phyloP scores from a whole-genome alignment of 305 asterid species.

The Salvia sclarea region DNA sequence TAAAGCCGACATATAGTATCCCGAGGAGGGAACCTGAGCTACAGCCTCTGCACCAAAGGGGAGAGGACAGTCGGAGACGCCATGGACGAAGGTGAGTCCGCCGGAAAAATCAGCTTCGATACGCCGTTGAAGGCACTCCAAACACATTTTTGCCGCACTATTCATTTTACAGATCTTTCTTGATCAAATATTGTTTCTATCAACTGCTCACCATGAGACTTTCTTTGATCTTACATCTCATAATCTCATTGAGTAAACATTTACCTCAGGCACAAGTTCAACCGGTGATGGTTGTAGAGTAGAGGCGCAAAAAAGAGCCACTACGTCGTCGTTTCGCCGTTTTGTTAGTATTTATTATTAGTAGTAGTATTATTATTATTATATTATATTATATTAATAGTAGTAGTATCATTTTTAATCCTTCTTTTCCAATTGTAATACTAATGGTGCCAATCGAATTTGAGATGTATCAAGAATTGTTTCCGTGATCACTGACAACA shows the following conservation, averaged over 20 bases:
- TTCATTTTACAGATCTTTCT: slow-evolving; percentile 28
- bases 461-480: too few relatives aligned
- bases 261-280: not conserved
- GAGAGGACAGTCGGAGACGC: slow-evolving; percentile 64
- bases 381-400: too few relatives aligned
- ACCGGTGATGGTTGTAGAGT: not conserved
- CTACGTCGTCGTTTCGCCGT: too few relatives aligned
- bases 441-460: too few relatives aligned
- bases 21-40: slow-evolving; percentile 59
- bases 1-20: not conserved
- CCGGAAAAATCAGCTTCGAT: slow-evolving; percentile 70
- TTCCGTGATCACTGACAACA: too few relatives aligned
- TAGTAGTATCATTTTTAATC: too few relatives aligned
- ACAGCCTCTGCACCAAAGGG: slow-evolving; percentile 78
- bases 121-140: slow-evolving; percentile 78
- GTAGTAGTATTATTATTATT: too few relatives aligned
- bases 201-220: slow-evolving; percentile 12
- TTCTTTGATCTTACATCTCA: not conserved
- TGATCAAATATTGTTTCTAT: not conserved
- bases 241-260: not conserved
- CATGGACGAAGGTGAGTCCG: slow-evolving; percentile 53
- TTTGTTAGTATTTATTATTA: too few relatives aligned
- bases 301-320: not conserved
- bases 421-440: too few relatives aligned
- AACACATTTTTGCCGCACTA: slow-evolving; percentile 45